phyloP scores from a whole-genome alignment of 106 monocot species.

The Dioscorea alata region DNA sequence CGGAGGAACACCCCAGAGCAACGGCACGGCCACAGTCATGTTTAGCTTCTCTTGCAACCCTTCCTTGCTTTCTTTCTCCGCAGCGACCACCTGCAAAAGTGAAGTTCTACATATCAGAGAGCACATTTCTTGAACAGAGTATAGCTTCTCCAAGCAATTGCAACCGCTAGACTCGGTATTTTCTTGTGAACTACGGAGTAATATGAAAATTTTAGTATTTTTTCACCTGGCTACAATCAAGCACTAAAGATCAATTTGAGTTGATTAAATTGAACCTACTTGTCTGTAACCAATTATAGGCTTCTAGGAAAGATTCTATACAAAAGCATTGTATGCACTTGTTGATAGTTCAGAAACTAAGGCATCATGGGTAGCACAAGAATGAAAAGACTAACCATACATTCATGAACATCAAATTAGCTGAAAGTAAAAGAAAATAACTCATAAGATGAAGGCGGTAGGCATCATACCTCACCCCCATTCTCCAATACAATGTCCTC shows the following conservation, averaged over 20 bases:
- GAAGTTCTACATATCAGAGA: not conserved
- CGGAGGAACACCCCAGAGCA: slow-evolving; percentile 95
- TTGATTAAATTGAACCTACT: not conserved
- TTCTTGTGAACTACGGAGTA: too few relatives aligned
- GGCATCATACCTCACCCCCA: slow-evolving; percentile 74
- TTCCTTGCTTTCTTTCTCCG: slow-evolving; percentile 80
- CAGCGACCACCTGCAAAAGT: slow-evolving; percentile 59
- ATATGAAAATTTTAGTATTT: not conserved
- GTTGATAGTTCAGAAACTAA: too few relatives aligned
- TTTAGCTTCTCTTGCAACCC: slow-evolving; percentile 85
- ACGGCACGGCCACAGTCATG: slow-evolving; percentile 87
- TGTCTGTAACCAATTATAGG: too few relatives aligned
- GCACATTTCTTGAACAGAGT: too few relatives aligned
- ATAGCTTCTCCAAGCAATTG: too few relatives aligned
- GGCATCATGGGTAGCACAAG: too few relatives aligned
- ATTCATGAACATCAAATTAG: not conserved
- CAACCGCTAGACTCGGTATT: too few relatives aligned
- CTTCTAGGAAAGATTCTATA: too few relatives aligned
- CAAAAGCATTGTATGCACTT: too few relatives aligned
- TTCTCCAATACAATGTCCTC: slow-evolving; percentile 92
- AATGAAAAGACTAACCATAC: not conserved
- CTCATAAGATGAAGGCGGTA: not conserved
- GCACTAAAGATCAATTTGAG: too few relatives aligned
- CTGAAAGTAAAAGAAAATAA: not conserved
- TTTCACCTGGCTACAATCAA: not conserved